Evolutionary conservation across 2,329 filamentous ascomycete species (phyloP), one percentile per base, ranked within the genome.

Genomic region (Pseudocercospora fuligena): DNA sequence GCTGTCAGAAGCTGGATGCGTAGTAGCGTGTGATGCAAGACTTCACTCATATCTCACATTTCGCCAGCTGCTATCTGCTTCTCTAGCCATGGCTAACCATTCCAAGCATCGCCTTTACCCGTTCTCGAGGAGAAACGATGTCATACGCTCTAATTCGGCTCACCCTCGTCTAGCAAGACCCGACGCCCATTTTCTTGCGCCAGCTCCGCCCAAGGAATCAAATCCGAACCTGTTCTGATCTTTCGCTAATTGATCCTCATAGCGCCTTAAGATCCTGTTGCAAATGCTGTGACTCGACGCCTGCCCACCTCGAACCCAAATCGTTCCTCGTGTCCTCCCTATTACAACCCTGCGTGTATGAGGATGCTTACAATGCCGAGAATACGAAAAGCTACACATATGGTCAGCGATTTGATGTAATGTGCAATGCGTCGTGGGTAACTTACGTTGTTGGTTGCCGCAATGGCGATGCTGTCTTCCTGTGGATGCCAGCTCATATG

Each of bases 401-500:
- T 27, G 36, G 72, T 76, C 59, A 74, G 71, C 61, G 27, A 31
- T 25, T 21, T 40, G 16, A 11, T 16, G 14, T 14, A 21, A 12
- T 14, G 60, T 47, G 7, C 33, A n/a, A 36, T 0, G 16, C 12
- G 14, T 14, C 23, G 21, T 21, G 16, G 1, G 16, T 67, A 25
- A 60, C 94, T 91, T 83, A 98, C 95, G 82, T 99, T 99, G 86
- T 99, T 99, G 71, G 95, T 99, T 68, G 95, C 95, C 74, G 95
- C 95, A 84, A 99, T 99, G 65, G 95, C 95, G 82, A 99, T 99
- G 83, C 94, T 98, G 83, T 99, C 94, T 82, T 99, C 95, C 76
- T 96, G 97, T 58, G 95, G 95, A 89, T 99, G 95, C 95, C 95
- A 99, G 83, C 94, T 98, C 95, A 99, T 99, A 81, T 99, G 95